Percentiles rank a stretch among this genome's conserved stretches.
phyloP scores from a whole-genome alignment of 1,284 basidiomycete genomes.

The Grifola frondosa region DNA sequence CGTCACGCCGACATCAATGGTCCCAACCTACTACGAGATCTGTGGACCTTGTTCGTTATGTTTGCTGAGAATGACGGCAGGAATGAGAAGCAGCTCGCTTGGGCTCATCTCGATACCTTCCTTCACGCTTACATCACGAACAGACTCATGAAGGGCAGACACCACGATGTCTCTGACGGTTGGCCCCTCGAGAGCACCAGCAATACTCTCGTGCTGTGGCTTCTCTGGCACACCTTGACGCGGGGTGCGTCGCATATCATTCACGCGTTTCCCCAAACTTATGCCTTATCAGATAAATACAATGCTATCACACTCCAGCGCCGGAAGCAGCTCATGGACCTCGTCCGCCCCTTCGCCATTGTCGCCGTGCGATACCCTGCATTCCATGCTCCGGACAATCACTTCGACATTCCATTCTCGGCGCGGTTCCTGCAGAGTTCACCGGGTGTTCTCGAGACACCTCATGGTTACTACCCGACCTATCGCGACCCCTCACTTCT shows the following conservation, averaged over 20 bases:
- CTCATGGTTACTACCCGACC: conserved; percentile 57
- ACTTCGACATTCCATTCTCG: conserved; percentile 52
- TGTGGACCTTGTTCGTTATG: conserved; percentile 62
- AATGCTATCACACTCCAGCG: conserved; percentile 36
- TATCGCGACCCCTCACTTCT: conserved; percentile 42
- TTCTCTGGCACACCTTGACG: conserved; percentile 59
- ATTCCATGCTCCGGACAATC: conserved; percentile 58
- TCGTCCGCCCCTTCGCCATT: conserved; percentile 58
- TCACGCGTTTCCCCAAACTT: background rate
- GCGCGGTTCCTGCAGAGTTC: conserved; percentile 12
- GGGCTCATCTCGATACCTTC: conserved; percentile 47
- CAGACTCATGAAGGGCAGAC: conserved; percentile 43
- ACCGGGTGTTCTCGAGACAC: conserved; percentile 44
- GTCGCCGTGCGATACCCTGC: conserved; percentile 48
- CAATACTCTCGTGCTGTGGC: conserved; percentile 59
- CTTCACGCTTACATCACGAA: conserved; percentile 44
- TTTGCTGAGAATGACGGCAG: conserved; percentile 75
- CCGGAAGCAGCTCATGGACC: conserved; percentile 45
- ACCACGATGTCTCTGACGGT: conserved; percentile 34
- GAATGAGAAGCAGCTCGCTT: conserved; percentile 55
- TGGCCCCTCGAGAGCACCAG: conserved; percentile 55
- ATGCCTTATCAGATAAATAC: conserved; percentile 41
- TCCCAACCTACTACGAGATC: conserved; percentile 37
- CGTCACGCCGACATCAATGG: conserved; percentile 38
- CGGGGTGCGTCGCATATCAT: conserved; percentile 35